Percentiles rank a stretch among this genome's conserved stretches.
Conservation (phyloP, 2,329 filamentous ascomycete species). For the Paraphoma sp. region DNA sequence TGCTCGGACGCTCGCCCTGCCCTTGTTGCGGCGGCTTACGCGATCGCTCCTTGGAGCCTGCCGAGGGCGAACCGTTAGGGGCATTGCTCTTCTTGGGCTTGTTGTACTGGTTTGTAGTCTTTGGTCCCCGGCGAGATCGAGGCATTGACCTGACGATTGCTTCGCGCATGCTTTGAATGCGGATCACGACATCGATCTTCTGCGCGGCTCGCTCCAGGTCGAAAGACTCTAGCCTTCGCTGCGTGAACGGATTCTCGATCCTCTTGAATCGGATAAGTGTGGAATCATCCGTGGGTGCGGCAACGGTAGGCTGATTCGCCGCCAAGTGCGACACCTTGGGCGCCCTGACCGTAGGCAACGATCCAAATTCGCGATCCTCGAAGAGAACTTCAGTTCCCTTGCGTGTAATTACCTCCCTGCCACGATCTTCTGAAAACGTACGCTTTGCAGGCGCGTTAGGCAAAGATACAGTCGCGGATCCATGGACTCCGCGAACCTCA, state of each 20-base stretch:
- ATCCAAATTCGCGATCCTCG: slow-evolving; percentile 56
- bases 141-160: slow-evolving; percentile 38
- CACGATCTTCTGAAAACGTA: slow-evolving; percentile 34
- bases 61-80: slow-evolving; percentile 22
- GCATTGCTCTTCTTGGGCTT: slow-evolving; percentile 36
- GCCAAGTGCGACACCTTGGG: slow-evolving; percentile 42
- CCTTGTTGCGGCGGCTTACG: slow-evolving; percentile 41
- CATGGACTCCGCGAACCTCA: slow-evolving; percentile 55
- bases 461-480: slow-evolving; percentile 74
- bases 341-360: slow-evolving; percentile 48
- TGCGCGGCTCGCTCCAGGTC: slow-evolving; percentile 33
- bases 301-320: slow-evolving; percentile 37
- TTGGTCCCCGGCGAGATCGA: slow-evolving; percentile 29
- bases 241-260: slow-evolving; percentile 38
- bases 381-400: slow-evolving; percentile 51
- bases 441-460: slow-evolving; percentile 50
- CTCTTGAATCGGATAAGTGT: slow-evolving; percentile 27
- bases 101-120: slow-evolving; percentile 21
- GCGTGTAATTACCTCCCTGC: slow-evolving; percentile 48
- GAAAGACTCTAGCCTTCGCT: slow-evolving; percentile 31
- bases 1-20: slow-evolving; percentile 33
- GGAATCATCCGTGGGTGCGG: slow-evolving; percentile 29
- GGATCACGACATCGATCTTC: slow-evolving; percentile 37
- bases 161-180: slow-evolving; percentile 31
- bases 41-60: slow-evolving; percentile 30